phyloP scores from a whole-genome alignment of 1,139 yeast genomes.

The Meyerozyma guilliermondii region DNA sequence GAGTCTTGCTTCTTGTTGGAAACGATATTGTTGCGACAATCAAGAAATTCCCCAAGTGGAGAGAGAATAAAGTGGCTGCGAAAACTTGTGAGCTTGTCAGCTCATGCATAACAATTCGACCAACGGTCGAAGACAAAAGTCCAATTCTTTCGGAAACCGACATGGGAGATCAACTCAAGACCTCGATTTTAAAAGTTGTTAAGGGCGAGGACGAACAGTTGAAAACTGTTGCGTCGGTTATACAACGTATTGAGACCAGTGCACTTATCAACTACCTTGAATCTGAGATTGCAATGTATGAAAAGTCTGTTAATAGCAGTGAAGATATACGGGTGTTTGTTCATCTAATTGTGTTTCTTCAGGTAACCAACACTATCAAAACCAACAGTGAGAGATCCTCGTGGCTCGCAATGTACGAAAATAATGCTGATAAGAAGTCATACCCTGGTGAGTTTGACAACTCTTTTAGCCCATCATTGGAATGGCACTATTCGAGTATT shows the following conservation, averaged over 20 bases:
- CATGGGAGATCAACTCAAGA: neutral
- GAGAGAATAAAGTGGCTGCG: neutral
- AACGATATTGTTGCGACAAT: neutral
- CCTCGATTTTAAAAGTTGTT: neutral
- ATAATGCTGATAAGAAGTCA: neutral
- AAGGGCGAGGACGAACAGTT: neutral
- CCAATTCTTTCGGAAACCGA: neutral
- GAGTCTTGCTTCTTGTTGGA: neutral
- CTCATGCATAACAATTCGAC: neutral
- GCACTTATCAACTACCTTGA: neutral
- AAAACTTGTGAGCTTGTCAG: neutral
- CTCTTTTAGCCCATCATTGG: slow-evolving; percentile 7
- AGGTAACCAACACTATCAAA: neutral
- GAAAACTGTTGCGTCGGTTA: neutral
- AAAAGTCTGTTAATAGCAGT: neutral
- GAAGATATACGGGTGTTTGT: slow-evolving; percentile 8
- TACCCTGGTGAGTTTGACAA: neutral
- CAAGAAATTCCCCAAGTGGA: neutral
- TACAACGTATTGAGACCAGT: neutral
- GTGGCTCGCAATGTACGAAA: neutral
- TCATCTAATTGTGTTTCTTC: slow-evolving; percentile 6
- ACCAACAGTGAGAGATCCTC: neutral
- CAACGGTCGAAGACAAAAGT: neutral
- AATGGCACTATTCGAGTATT: slow-evolving; percentile 10
- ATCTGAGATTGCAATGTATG: neutral